Evolutionary conservation across 2,329 filamentous ascomycete species (phyloP).

Genomic region (Nothophoma quercina): DNA sequence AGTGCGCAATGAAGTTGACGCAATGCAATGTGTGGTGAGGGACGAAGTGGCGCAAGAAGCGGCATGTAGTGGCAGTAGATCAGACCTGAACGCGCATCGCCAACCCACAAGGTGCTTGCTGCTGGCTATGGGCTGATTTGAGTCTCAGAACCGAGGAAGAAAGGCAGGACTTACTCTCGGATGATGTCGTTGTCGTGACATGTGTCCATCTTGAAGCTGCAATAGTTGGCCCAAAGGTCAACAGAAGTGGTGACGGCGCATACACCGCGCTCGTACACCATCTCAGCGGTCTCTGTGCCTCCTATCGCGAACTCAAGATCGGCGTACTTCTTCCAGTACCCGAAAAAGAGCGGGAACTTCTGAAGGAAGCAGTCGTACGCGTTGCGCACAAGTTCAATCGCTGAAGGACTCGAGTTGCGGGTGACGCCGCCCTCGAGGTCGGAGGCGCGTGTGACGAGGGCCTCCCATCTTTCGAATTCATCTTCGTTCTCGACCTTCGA

Average conservation of each 20-base stretch:
- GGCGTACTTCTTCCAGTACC: conserved; percentile 99
- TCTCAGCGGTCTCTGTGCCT: conserved; percentile 94
- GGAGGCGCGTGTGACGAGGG: conserved; percentile 83
- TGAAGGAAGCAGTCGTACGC: conserved; percentile 91
- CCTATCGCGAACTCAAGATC: conserved; percentile 97
- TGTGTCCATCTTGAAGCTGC: conserved; percentile 96
- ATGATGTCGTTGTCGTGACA: conserved; percentile 93
- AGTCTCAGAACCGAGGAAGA: conserved; percentile 36
- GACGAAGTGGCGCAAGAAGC: conserved; percentile 51
- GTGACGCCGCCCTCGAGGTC: conserved; percentile 90
- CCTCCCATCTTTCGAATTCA: conserved; percentile 95
- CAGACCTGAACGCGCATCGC: conserved; percentile 28
- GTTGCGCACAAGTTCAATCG: conserved; percentile 84
- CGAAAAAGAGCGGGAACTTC: conserved; percentile 94
- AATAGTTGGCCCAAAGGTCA: conserved; percentile 97
- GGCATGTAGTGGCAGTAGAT: conserved; percentile 30
- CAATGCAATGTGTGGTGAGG: conserved; percentile 25
- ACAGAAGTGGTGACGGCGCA: conserved; percentile 93
- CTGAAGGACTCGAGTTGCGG: conserved; percentile 93
- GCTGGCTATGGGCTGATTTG: conserved; percentile 39
- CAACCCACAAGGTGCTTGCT: conserved; percentile 21
- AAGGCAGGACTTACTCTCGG: conserved; percentile 90
- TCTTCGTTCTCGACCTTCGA: conserved; percentile 74
- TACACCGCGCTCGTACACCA: conserved; percentile 96
- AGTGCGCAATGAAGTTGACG: conserved; percentile 19